Evolutionary conservation across 2,329 filamentous ascomycete genomes (phyloP), one percentile per base, ranked within the genome.

Genomic region (Colletotrichum trifolii): DNA sequence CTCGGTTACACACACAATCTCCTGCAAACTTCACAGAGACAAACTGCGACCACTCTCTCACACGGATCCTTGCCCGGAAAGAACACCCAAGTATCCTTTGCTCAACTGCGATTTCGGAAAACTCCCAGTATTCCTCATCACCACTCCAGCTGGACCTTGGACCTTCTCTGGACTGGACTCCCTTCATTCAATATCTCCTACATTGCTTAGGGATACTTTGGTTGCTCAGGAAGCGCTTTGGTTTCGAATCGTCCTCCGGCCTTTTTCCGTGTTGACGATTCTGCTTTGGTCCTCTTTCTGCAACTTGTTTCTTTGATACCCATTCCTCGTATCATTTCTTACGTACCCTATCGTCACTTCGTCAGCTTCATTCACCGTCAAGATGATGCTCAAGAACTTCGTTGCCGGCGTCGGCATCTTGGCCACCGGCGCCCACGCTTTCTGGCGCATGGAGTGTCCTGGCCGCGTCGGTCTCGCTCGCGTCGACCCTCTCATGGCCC

Each of bases 391-490:
- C 17, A 40, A 12, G 9, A 54, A 12, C 15, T 13, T 55, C 33
- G 10, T 61, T 25, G 52, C 57, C 15, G n/a, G 52, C 1, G 45
- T 54, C 6, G 25, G n/a, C 11, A 15, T 35, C n/a, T 17, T 66
- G 2, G 50, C 36, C 11, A 15, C n/a, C 45, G 70, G 78, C 62
- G 83, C 82, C 50, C 74, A 85, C 70, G 94, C 91, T 65, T 97
- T 97, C 78, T 97, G 92, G 92, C 92, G 94, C 74, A 91, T 97
- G 85, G 91, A 93, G 72, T 97, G 93, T 78, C 90, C 87, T 70
- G 89, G 88, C 60, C 85, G 86, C 50, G 82, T 89, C 69, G 92
- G 89, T 67, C 76, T 92, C 62, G 91, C 88, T 54, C 87, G 92
- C 62, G 82, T 97, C 45, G 93, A 97, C 74, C 93, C 93, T 15